Percentiles rank a stretch among this genome's conserved stretches.
phyloP scores from a whole-genome alignment of 208 protist genomes.

The Trypanosoma melophagium region DNA sequence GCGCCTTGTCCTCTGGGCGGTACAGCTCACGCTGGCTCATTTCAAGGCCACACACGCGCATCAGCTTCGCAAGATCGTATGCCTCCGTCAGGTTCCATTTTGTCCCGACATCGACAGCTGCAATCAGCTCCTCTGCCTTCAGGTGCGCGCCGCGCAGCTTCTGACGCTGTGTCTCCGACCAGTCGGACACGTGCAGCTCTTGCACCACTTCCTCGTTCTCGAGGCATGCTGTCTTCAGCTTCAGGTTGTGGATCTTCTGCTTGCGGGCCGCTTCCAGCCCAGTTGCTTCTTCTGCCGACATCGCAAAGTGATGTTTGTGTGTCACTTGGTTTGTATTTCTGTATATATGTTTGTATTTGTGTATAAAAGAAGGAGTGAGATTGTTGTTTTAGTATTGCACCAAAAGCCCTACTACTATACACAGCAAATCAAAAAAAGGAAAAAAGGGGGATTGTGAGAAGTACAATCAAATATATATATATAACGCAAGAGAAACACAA shows the following conservation, averaged over 20 bases:
- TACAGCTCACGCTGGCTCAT: conserved; percentile 73
- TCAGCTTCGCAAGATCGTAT: conserved; percentile 83
- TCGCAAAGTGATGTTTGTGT: conserved; percentile 23
- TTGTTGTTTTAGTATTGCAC: neutral
- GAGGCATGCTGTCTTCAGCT: conserved; percentile 80
- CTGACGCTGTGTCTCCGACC: conserved; percentile 78
- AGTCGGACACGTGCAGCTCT: conserved; percentile 84
- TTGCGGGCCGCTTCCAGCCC: conserved; percentile 83
- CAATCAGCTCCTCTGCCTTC: conserved; percentile 71
- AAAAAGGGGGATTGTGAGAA: conserved; percentile 12
- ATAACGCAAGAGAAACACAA: neutral
- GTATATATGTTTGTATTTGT: conserved; percentile 7
- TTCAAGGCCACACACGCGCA: conserved; percentile 63
- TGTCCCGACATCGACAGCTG: conserved; percentile 67
- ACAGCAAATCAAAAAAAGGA: conserved; percentile 3
- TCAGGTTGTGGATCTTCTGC: conserved; percentile 88
- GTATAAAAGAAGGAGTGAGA: neutral
- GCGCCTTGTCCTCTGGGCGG: conserved; percentile 73
- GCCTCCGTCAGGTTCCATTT: conserved; percentile 83
- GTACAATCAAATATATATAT: conserved; percentile 8
- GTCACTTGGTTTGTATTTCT: conserved; percentile 25
- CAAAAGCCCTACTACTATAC: neutral
- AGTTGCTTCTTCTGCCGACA: conserved; percentile 64
- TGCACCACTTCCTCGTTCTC: conserved; percentile 82
- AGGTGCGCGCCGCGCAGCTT: conserved; percentile 73